phyloP scores from a whole-genome alignment of 2,329 filamentous ascomycete genomes.

The Hyphodiscus sp. region DNA sequence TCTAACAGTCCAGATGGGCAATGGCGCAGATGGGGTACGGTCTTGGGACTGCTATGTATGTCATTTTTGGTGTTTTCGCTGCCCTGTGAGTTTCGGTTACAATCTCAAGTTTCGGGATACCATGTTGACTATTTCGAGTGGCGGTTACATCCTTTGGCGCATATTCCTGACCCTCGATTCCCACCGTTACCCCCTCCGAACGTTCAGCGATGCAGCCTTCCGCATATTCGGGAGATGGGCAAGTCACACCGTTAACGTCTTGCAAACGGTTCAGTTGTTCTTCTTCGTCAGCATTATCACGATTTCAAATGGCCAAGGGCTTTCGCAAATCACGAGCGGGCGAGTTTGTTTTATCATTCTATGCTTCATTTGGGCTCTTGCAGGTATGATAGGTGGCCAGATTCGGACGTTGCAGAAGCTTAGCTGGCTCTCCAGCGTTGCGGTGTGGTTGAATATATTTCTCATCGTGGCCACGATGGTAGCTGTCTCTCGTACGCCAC shows the following conservation, averaged over 20 bases:
- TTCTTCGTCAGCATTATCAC: not conserved
- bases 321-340: not conserved
- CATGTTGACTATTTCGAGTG: not conserved
- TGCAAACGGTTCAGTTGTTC: not conserved
- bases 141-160: slow-evolving; percentile 3
- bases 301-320: not conserved
- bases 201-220: not conserved
- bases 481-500: slow-evolving; percentile 21
- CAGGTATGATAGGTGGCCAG: slow-evolving; percentile 46
- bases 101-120: too few species aligned
- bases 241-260: not conserved
- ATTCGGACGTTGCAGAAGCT: slow-evolving; percentile 47
- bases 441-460: slow-evolving; percentile 48
- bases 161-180: slow-evolving; percentile 8
- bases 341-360: slow-evolving; percentile 36
- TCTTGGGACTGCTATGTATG: not conserved
- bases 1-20: not conserved
- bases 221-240: not conserved
- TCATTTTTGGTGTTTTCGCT: not conserved
- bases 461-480: slow-evolving; percentile 47
- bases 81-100: not conserved
- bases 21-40: slow-evolving; percentile 5
- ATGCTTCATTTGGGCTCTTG: slow-evolving; percentile 17
- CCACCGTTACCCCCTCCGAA: slow-evolving; percentile 2
- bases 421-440: slow-evolving; percentile 46